Evolutionary conservation across 257 asterid genomes (phyloP).

Genomic region (Ehretia macrophylla): DNA sequence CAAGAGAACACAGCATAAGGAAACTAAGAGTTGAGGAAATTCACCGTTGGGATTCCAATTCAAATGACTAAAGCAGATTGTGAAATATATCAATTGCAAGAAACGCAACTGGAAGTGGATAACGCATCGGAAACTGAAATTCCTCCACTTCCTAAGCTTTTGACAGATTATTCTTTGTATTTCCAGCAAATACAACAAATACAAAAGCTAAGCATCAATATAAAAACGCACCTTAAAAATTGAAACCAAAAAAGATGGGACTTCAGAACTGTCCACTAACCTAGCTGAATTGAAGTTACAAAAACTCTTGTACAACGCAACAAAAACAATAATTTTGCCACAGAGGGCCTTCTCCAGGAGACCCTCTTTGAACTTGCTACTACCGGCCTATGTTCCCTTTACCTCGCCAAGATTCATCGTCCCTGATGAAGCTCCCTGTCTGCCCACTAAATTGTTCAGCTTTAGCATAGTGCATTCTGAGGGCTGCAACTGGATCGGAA

Average conservation of each 20-base stretch:
- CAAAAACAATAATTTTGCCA: neutral
- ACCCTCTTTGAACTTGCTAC: neutral
- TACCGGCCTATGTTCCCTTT: no score
- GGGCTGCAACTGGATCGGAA: slow-evolving; percentile 85
- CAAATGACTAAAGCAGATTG: no score
- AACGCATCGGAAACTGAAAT: no score
- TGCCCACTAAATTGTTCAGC: slow-evolving; percentile 47
- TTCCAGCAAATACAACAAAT: neutral
- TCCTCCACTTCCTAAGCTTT: neutral
- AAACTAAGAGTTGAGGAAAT: no score
- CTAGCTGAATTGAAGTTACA: neutral
- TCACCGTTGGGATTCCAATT: no score
- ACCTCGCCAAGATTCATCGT: slow-evolving; percentile 14
- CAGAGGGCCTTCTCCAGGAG: neutral
- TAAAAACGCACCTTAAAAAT: neutral
- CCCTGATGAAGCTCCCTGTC: slow-evolving; percentile 37
- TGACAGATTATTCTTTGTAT: neutral
- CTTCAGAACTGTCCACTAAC: neutral
- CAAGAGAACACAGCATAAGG: no score
- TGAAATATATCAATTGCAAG: no score
- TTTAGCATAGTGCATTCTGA: slow-evolving; percentile 69
- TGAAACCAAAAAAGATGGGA: neutral
- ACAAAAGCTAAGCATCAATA: neutral
- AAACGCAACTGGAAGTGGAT: no score
- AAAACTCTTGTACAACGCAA: neutral